A percentile compares a stretch with the other conserved stretches of the same genome.
phyloP scores from a whole-genome alignment of 2,329 filamentous ascomycete genomes.

The Neopestalotiopsis rosae region DNA sequence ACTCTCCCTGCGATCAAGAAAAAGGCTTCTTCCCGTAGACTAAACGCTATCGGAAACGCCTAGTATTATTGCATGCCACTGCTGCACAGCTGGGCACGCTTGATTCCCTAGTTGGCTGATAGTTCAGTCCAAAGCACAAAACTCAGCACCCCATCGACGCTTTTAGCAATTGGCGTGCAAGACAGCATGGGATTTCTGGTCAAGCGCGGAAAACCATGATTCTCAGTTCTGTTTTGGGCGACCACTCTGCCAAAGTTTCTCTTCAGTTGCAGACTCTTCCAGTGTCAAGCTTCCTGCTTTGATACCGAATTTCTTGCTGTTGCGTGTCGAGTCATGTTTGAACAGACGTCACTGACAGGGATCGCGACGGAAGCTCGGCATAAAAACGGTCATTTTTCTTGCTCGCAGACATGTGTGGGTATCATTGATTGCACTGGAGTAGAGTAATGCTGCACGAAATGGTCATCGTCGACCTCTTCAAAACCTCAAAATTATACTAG shows the following conservation, averaged over 20 bases:
- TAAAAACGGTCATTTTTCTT: conserved; percentile 1
- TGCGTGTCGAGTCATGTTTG: neutral
- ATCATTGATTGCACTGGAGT: neutral
- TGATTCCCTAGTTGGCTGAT: neutral
- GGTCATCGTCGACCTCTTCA: neutral
- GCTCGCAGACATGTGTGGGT: neutral
- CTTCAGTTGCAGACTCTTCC: too few relatives aligned
- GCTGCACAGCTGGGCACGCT: neutral
- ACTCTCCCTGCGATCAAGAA: neutral
- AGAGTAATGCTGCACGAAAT: neutral
- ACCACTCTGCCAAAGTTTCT: neutral
- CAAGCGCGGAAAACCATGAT: neutral
- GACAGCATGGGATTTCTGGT: neutral
- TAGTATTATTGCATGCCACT: neutral
- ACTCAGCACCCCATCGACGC: neutral
- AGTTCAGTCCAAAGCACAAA: neutral
- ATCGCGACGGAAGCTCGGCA: neutral
- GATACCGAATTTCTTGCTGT: neutral
- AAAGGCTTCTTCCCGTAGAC: neutral
- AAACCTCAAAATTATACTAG: neutral
- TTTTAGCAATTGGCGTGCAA: neutral
- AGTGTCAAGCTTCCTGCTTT: neutral
- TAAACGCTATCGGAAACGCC: conserved; percentile 1
- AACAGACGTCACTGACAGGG: neutral
- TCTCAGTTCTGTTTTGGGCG: neutral